Base-by-base conservation (phyloP, 2,329 filamentous ascomycete species). In the Xylariaceae sp. region DNA sequence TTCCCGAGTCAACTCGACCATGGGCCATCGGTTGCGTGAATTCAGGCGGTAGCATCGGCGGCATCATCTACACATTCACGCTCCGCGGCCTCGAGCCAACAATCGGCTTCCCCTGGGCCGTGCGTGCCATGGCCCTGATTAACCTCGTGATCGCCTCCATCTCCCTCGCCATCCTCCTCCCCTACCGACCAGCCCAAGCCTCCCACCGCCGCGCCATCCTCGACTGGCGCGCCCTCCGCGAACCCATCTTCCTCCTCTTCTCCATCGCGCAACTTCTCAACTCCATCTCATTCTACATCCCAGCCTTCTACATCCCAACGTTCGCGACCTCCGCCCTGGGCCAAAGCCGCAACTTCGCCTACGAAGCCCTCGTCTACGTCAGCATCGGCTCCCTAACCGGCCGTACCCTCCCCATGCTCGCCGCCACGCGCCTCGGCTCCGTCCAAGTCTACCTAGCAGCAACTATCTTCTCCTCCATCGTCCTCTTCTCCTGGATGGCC, bases 21-120 rank as follows among this genome's bases (percentile, higher is more conserved):
- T 74, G 86, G 3, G 86, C 86, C 0, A 75, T 88, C 50, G 81
- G 83, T 0, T 75, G 87, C 4, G 78, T 81, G 41, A 82, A 84
- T 0, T 80, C 80, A 0, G 87, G 87, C 1, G 84, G 83, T 13
- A 80, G 82, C 2, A 78, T 81, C 37, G 37, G 9, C 37, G 37
- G 37, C 37, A 41, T 41, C 37, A 41, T 41, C 37, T 13, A 41
- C 67, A 85, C 87, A 0, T 78, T 81, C 1, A 76, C 81, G 2
- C 76, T 83, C 4, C 77, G 80, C 67, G 80, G 51, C 50, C 37
- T 57, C 51, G 56, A 13, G 7, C 37, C 37, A 13, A 10, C 37
- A 1, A 13, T 41, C 37, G 37, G 37, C 2, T 13, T 41, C 37
- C 37, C 37, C 8, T 41, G 37, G 37, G 37, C 37, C 37, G 8